Percentiles rank a stretch among this genome's conserved stretches.
Evolutionary conservation across 345 rosid species (phyloP).

Genomic region (Heritiera fomes): DNA sequence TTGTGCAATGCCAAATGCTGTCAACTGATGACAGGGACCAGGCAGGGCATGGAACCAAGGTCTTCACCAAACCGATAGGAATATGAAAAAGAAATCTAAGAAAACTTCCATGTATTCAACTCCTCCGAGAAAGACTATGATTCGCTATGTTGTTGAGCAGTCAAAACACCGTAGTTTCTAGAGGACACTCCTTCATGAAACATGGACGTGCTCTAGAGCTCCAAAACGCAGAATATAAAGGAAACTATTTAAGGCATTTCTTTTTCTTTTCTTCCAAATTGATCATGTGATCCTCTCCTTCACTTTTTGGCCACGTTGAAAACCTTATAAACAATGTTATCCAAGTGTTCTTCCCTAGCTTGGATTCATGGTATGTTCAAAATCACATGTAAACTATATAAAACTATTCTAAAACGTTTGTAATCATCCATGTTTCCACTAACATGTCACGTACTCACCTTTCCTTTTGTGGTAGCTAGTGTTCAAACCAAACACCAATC

Average conservation of each 20-base stretch:
- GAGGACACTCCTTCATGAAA: constrained; percentile 1
- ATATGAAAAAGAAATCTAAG: background rate
- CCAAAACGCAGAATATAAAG: constrained; percentile 10
- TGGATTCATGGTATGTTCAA: background rate
- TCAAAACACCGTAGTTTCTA: background rate
- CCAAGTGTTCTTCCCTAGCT: background rate
- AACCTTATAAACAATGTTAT: constrained; percentile 10
- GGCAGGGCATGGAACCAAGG: background rate
- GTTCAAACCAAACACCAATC: constrained; percentile 28
- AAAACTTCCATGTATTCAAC: background rate
- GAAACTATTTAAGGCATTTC: background rate
- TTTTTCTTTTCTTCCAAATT: background rate
- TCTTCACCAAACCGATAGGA: background rate
- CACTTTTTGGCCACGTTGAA: background rate
- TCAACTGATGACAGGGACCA: background rate
- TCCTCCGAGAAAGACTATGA: background rate
- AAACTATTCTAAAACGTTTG: background rate
- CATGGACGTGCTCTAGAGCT: constrained; percentile 10
- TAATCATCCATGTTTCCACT: constrained; percentile 20
- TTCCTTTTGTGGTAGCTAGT: constrained; percentile 20
- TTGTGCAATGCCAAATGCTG: constrained; percentile 19
- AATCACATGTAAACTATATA: background rate
- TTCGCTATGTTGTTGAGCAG: background rate
- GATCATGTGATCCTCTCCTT: background rate
- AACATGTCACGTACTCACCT: constrained; percentile 18